Evolutionary conservation across 2,329 filamentous ascomycete genomes (phyloP), one percentile per base, ranked within the genome.

Genomic region (Penicillium sp.): DNA sequence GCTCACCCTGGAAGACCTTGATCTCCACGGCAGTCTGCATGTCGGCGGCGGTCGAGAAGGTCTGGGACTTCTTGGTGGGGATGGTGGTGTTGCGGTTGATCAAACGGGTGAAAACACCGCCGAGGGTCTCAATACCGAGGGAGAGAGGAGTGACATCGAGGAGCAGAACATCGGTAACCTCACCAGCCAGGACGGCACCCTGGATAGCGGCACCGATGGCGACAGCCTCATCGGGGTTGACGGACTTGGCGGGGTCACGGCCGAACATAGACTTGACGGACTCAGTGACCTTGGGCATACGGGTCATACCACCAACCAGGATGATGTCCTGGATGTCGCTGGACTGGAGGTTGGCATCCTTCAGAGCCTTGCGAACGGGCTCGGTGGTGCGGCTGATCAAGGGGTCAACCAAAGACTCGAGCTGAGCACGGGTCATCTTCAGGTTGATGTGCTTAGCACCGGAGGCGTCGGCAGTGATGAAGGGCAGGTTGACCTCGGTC

Each of bases 71-170:
- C 84, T 95, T 95, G 73, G 90, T 96, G 41, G 90, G 90, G 64
- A 96, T 96, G 52, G 90, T 95, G 62, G 90, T 96, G 80, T 96
- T 96, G 59, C 90, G 86, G 82, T 94, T 95, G 77, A 96, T 96
- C 69, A 96, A 71, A 64, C 88, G 87, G 50, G 90, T 95, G 78
- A 96, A 95, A 61, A 95, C 89, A 80, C 90, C 90, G 57, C 90
- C 90, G 20, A 95, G 84, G 41, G 90, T 96, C 81, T 96, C 90
- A 55, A 96, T 95, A 84, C 90, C 90, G 49, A 96, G 87, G 35
- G 90, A 95, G 25, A 95, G 79, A 55, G 90, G 90, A 51, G 90
- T 95, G 52, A 95, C 90, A 66, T 96, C 90, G 55, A 96, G 84
- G 44, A 96, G 81, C 32, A 96, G 79, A 38, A 96, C 84, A 62